Conservation (phyloP, 2,329 filamentous ascomycete species). For the Microdochium paspali region DNA sequence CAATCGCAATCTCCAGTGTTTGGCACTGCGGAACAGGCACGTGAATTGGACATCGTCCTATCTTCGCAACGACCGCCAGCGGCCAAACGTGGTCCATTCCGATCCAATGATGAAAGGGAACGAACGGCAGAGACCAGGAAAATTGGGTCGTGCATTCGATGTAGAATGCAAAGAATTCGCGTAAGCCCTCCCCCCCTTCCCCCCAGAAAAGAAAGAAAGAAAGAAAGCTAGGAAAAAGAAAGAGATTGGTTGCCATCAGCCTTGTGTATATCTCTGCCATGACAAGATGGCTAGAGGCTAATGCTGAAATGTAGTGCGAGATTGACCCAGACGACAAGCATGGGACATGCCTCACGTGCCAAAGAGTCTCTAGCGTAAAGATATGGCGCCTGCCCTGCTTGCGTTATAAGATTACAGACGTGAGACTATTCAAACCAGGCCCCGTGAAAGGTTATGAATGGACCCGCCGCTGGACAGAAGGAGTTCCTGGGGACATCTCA, state of each 20-base stretch:
- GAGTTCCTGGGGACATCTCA: conserved; percentile 43
- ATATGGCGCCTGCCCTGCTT: conserved; percentile 46
- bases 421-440: conserved; percentile 47
- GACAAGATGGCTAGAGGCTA: background rate
- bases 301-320: conserved; percentile 44
- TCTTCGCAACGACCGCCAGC: conserved; percentile 24
- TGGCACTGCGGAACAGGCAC: conserved; percentile 8
- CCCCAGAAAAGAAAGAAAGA: too few species aligned
- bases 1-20: background rate
- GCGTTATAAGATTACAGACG: conserved; percentile 50
- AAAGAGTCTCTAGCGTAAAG: conserved; percentile 38
- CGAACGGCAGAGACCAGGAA: conserved; percentile 47
- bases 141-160: conserved; percentile 50
- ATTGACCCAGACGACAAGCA: conserved; percentile 34
- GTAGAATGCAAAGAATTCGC: conserved; percentile 52
- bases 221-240: too few species aligned
- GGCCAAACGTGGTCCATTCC: conserved; percentile 43
- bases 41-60: conserved; percentile 22
- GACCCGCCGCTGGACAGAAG: conserved; percentile 49
- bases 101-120: conserved; percentile 37
- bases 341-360: conserved; percentile 43
- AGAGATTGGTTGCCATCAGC: too few species aligned
- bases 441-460: conserved; percentile 50
- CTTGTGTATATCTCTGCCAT: too few species aligned
- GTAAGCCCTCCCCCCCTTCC: too few species aligned